Percentiles rank a stretch among this genome's conserved stretches.
Evolutionary conservation across 768 basidiomycete species (phyloP).

Genomic region (Lentinula edodes): DNA sequence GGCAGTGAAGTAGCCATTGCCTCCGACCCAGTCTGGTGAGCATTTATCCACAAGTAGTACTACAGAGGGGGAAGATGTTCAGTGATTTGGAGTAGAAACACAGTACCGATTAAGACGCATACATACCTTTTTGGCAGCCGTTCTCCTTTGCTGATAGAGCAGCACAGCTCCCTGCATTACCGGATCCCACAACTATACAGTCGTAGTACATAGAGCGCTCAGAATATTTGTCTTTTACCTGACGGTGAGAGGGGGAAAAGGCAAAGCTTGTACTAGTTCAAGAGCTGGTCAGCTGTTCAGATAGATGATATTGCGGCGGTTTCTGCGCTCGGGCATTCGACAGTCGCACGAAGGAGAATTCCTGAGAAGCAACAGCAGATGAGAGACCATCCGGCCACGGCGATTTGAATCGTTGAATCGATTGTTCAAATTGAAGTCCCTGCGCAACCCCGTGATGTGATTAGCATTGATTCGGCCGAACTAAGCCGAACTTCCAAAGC

Average conservation of each 20-base stretch:
- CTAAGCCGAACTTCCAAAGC: no score
- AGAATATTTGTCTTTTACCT: background rate
- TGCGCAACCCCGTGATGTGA: no score
- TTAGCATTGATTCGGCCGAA: no score
- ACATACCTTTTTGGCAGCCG: constrained; percentile 46
- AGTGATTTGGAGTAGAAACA: background rate
- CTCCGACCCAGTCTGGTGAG: constrained; percentile 58
- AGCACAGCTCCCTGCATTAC: constrained; percentile 64
- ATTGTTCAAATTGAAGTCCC: no score
- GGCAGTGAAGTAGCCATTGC: constrained; percentile 70
- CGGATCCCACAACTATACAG: constrained; percentile 60
- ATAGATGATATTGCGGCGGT: background rate
- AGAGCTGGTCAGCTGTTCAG: background rate
- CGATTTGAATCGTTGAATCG: background rate
- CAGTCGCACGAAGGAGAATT: background rate
- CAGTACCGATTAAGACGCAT: background rate
- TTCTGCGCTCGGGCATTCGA: background rate
- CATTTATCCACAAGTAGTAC: constrained; percentile 66
- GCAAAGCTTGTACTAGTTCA: background rate
- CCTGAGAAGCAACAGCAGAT: background rate
- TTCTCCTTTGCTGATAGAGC: constrained; percentile 55
- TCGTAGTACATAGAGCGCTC: constrained; percentile 24
- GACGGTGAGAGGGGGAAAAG: background rate
- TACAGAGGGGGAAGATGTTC: constrained; percentile 9
- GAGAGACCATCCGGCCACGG: background rate